Base-by-base conservation (phyloP, 2,329 filamentous ascomycete genomes). In the Fusarium devonianum region DNA sequence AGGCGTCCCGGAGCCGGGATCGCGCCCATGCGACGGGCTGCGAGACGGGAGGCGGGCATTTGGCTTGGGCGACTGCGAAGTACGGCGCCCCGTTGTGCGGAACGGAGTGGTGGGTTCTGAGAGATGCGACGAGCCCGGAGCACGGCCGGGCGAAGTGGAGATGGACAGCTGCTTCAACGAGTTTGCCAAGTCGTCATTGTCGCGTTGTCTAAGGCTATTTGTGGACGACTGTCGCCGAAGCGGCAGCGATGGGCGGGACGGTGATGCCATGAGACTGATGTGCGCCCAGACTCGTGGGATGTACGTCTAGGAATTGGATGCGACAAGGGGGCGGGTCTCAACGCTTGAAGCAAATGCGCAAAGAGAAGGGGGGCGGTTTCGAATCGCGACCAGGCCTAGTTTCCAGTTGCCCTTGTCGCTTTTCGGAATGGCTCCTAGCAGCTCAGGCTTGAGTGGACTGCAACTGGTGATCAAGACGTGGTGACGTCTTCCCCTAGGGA, bases 1-100 rank as follows among this genome's bases (percentile, higher is more conserved):
- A 1, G 81, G 81, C 3, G 80, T 81, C 14, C 69, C 71, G 4
- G 78, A 75, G 43, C 76, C 72, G 5, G 79, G 77, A 9, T 74
- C 73, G 11, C 73, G 69, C 14, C 73, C 69, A 49, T 63, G 67
- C 53, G 66, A 79, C 42, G 62, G 78, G 73, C 67, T 79, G 66
- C 66, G 76, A 61, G 69, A 76, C 54, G 58, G 73, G 54, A 62
- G 67, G 58, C 65, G 60, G 19, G 55, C 47, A 51, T 62, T 57
- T 17, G 57, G 56, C 17, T 37, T 51, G 9, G 63, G 57, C 12
- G 63, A 66, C 28, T 64, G 60, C 4, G 64, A 60, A 26, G 48
- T 49, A 16, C 63, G 73, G 46, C 62, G 71, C 48, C 63, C 70
- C 7, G 78, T 74, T 5, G 74, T 73, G n/a, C 67, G 67, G 21